Conservation (phyloP, 495 filamentous ascomycete species). For the Ascobolus immersus region DNA sequence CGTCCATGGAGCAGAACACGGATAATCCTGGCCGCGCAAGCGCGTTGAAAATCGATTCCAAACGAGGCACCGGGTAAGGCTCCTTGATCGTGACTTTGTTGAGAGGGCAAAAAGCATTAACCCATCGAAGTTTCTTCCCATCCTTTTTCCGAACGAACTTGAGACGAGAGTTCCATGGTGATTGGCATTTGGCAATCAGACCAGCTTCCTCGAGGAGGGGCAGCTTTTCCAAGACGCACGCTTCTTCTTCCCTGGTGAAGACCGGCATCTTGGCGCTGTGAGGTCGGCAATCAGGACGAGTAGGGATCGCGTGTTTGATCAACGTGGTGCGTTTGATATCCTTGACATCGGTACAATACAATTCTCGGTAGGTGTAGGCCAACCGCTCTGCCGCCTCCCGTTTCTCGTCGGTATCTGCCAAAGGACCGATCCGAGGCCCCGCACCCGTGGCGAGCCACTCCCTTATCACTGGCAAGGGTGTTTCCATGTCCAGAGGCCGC, state of each 20-base stretch:
- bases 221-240: neutral
- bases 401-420: neutral
- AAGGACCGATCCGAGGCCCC: neutral
- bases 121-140: neutral
- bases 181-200: neutral
- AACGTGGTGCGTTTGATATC: neutral
- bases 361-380: neutral
- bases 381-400: neutral
- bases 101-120: neutral
- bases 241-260: neutral
- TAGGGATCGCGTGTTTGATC: neutral
- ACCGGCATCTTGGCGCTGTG: neutral
- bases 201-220: neutral
- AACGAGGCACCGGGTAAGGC: neutral
- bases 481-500: no score
- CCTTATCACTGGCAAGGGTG: no score
- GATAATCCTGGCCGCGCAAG: neutral
- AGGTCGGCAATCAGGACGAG: neutral
- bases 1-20: neutral
- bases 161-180: neutral
- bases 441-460: no score
- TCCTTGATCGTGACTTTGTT: neutral
- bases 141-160: neutral
- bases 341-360: neutral
- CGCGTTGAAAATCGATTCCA: neutral